phyloP scores from a whole-genome alignment of 345 rosid species.

The Acer yangbiense region DNA sequence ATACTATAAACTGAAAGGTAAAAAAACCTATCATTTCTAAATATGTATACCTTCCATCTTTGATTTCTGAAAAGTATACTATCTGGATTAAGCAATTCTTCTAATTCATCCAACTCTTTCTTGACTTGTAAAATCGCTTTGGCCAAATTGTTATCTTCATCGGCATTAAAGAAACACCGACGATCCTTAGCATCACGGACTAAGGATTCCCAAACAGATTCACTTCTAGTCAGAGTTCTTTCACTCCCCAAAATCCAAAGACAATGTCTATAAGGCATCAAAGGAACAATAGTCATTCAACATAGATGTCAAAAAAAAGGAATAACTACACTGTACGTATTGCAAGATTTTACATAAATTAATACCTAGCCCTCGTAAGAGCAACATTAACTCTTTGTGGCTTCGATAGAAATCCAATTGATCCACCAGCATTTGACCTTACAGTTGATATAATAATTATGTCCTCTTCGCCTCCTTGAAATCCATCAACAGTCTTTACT shows the following conservation, averaged over 20 bases:
- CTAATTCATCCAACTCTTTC: constrained; percentile 38
- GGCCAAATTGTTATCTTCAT: constrained; percentile 39
- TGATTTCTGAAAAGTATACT: constrained; percentile 37
- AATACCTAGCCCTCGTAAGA: constrained; percentile 5
- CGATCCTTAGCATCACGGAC: constrained; percentile 38
- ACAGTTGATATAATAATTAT: constrained; percentile 3
- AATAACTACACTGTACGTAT: not conserved
- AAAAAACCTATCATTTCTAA: not conserved
- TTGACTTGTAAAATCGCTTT: constrained; percentile 34
- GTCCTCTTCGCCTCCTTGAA: constrained; percentile 1
- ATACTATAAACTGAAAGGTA: not conserved
- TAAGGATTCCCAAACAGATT: constrained; percentile 32
- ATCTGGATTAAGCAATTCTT: constrained; percentile 35
- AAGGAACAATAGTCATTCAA: not conserved
- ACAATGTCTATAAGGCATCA: not conserved
- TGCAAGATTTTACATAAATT: not conserved
- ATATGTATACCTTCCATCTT: constrained; percentile 48
- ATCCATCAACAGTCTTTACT: constrained; percentile 6
- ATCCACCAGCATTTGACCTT: constrained; percentile 1
- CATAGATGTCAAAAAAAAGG: not conserved
- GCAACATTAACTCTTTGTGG: constrained; percentile 8
- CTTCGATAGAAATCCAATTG: constrained; percentile 1
- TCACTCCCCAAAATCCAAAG: not conserved
- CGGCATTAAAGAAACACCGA: constrained; percentile 5
- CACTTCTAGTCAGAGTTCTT: not conserved